Evolutionary conservation across 306 rosid genomes (phyloP), one percentile per base, ranked within the genome.

Genomic region (Citrullus colocynthis): DNA sequence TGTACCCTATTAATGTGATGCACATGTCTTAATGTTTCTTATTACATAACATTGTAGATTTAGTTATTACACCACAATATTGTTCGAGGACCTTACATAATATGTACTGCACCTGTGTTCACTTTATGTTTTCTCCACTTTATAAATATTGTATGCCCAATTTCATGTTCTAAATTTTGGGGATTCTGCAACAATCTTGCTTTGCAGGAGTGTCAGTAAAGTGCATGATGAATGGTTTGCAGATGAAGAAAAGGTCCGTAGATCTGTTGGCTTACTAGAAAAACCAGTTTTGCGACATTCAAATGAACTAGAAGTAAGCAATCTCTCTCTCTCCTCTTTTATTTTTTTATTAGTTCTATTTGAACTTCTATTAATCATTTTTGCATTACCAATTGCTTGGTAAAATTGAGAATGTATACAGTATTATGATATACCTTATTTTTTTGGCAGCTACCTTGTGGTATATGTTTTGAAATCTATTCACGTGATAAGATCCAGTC

Each of bases 141-240:
- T 45, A 20, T 67, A 21, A n/a, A n/a, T 41, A 67, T 67, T 9
- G 1, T 39, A 37, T 65, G 52, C 17, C 59, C 58, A 9, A 10
- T 34, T 88, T 48, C 24, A 42, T 57, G 62, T 39, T 34, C 52
- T 20, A 64, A 44, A 73, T 52, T 82, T 42, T 82, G 17, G 67
- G 54, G 55, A 76, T 45, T 32, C 42, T 76, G 17, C 57, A 45
- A 20, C 60, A 42, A 51, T 62, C 45, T 60, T 75, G 44, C 39
- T 15, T 39, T 36, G 62, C 82, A 89, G 93, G 93, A 89, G 87
- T 75, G 88, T 87, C 60, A 83, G 93, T 83, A 87, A 87, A 84
- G 87, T 89, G 61, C 91, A 87, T 32, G 93, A 89, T 78, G 91
- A 87, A 86, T 89, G 93, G 91, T 89, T 89, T 79, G 93, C 87